Evolutionary conservation across 1,284 basidiomycete genomes (phyloP), one percentile per base, ranked within the genome.

Genomic region (Wolfiporia cocos): DNA sequence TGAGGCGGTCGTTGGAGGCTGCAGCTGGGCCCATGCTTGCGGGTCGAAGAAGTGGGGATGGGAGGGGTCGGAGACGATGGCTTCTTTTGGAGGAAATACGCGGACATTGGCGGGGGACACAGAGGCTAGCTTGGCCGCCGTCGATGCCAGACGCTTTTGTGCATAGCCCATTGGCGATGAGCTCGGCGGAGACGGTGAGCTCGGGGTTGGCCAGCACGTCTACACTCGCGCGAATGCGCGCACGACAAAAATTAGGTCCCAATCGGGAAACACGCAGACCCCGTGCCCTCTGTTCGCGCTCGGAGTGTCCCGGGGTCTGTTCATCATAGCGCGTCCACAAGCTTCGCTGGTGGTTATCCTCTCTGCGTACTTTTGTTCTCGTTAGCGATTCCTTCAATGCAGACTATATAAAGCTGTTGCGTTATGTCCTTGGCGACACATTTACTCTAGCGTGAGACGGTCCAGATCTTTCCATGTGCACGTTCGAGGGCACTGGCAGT

Each of bases 1-100:
- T 6, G 86, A 78, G 3, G 86, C 76, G 0, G 73, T 67, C 0
- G 86, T 82, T 2, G 86, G 80, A 1, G 86, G 83, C 54, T 86
- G 85, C 24, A 83, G 61, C 9, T 73, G 59, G n/a, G 79, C 78
- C 86, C 85, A 89, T 49, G 69, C 58, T 48, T 81, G 75, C 32
- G 81, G 69, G 48, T 78, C 71, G 63, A 86, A 84, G 32, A 58
- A 49, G 24, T 55, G 41, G 37, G 55, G 51, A 44, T 51, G 54
- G 43, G 47, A 49, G 24, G 47, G 46, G 43, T 44, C 36, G 32
- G 51, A 45, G 47, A 57, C 56, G 51, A 78, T 57, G 46, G 78
- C 67, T 49, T 80, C 73, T 63, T 70, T 69, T 50, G 83, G 81
- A n/a, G 83, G 82, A 50, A 85, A 84, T 34, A 62, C 64, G 34